phyloP scores from a whole-genome alignment of 164 flowering plant species.

The Vitis vinifera region ASM3070453v1 NC_081816.1:5591001-5591500 shows the following conservation, averaged over 20 bases:
- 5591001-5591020: slow-evolving; percentile 14
- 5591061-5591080: slow-evolving; percentile 10
- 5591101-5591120: slow-evolving; percentile 18
- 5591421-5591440: no score
- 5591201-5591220: slow-evolving; percentile 1
- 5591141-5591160: slow-evolving; percentile 7
- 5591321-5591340: no score
- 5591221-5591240: slow-evolving; percentile 2
- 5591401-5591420: no score
- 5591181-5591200: slow-evolving; percentile 12
- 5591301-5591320: neutral
- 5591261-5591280: slow-evolving; percentile 10
- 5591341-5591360: no score
- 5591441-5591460: no score
- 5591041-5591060: slow-evolving; percentile 13
- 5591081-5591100: slow-evolving; percentile 13
- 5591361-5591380: no score
- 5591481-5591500: no score
- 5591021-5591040: slow-evolving; percentile 3
- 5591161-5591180: slow-evolving; percentile 6
- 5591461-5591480: no score
- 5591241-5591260: slow-evolving; percentile 7
- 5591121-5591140: slow-evolving; percentile 9
- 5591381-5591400: no score
- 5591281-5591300: neutral